Base-by-base conservation (phyloP, 2,329 filamentous ascomycete genomes). In the Penicillium sp. region DNA sequence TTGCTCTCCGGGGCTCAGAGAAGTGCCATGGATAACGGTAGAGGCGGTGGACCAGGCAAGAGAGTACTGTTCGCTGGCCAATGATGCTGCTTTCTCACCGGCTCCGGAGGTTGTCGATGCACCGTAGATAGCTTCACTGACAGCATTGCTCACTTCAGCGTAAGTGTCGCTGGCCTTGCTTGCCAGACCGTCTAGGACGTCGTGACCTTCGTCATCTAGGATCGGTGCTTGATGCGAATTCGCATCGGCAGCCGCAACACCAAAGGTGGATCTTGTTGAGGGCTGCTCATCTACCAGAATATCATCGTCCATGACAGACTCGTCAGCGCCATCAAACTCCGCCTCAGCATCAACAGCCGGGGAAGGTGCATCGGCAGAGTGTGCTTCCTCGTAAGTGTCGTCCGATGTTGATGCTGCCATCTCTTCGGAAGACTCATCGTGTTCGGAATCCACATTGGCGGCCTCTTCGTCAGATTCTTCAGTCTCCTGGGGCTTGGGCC, bases 1-100 rank as follows among this genome's bases (percentile, higher is more conserved):
- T 47, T 76, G 80, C 59, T 78, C 75, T 10, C 64, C 71, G 30
- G 67, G 64, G n/a, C 75, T 73, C 55, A 74, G 66, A 43, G 74
- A 64, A 6, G 73, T 78, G 14, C 82, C 82, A 60, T 84, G 84
- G 0, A 86, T 65, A 6, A 77, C 80, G 50, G 74, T 79, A 50
- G 82, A 85, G 0, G 84, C 84, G 42, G 83, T 84, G 35, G 77
- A 74, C 28, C 85, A 66, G 17, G 83, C 84, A 57, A 77, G 80
- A 16, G 79, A 77, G 59, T 85, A 85, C 60, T 84, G 80, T 48
- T 82, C 82, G 44, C 75, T 78, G 31, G 82, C 83, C 31, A 84
- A 62, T 44, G 80, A 83, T 2, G 78, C 80, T 8, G 78, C 74
- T 41, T 78, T 79, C 57, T 81, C 80, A 4, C 77, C 76, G 22